phyloP scores from a whole-genome alignment of 2,329 filamentous ascomycete genomes.

The Alternaria incomplexa region DNA sequence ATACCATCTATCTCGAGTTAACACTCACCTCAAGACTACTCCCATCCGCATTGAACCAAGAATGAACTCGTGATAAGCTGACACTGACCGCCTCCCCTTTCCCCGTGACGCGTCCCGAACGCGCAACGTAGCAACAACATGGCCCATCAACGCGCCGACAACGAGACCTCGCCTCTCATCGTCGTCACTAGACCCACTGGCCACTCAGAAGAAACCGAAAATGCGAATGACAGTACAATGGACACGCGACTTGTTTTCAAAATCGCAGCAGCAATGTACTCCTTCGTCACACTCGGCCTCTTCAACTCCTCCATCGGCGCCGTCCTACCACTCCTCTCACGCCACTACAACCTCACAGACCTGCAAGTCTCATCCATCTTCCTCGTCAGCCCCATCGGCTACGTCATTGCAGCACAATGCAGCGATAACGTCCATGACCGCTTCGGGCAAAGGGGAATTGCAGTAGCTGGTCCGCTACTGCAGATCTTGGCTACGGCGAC shows the following conservation, averaged over 20 bases:
- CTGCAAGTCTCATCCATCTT: slow-evolving; percentile 55
- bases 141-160: not conserved
- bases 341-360: slow-evolving; percentile 52
- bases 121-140: slow-evolving; percentile 4
- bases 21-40: not conserved
- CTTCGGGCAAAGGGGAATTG: slow-evolving; percentile 53
- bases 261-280: slow-evolving; percentile 62
- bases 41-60: not conserved
- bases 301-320: slow-evolving; percentile 40
- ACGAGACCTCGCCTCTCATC: slow-evolving; percentile 14
- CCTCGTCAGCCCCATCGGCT: slow-evolving; percentile 53
- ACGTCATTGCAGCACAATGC: slow-evolving; percentile 50
- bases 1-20: not conserved
- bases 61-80: not conserved
- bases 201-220: not conserved
- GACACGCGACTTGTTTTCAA: slow-evolving; percentile 34
- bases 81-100: not conserved
- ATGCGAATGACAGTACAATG: not conserved
- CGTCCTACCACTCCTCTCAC: slow-evolving; percentile 46
- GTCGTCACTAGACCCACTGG: not conserved
- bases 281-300: slow-evolving; percentile 62
- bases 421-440: slow-evolving; percentile 50
- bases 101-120: not conserved
- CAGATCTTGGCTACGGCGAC: slow-evolving; percentile 43
- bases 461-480: slow-evolving; percentile 48